Evolutionary conservation across 139 green algal species (phyloP).

Genomic region (Chlamydomonas asymmetrica): DNA sequence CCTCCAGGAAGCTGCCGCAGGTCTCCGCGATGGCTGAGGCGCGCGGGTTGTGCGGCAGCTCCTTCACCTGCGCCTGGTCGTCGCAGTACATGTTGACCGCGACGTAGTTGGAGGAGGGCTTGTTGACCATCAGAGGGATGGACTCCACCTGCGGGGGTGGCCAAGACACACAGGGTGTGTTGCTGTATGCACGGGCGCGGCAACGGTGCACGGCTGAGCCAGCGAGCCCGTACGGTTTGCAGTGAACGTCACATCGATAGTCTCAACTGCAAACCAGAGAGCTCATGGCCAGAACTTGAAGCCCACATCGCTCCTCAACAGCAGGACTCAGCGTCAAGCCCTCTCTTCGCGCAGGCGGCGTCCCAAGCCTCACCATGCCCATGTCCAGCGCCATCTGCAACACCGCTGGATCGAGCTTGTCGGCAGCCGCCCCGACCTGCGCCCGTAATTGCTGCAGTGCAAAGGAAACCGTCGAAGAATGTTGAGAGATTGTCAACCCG

Average conservation of each 20-base stretch:
- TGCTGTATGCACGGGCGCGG: background rate
- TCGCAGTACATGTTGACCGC: constrained; percentile 90
- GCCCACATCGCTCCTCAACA: background rate
- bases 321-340: background rate
- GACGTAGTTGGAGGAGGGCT: constrained; percentile 52
- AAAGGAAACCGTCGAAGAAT: background rate
- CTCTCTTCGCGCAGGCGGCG: background rate
- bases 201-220: background rate
- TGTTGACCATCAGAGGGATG: constrained; percentile 76
- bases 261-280: background rate
- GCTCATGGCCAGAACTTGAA: background rate
- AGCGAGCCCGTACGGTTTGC: background rate
- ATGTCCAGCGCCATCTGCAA: constrained; percentile 40
- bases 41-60: constrained; percentile 67
- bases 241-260: background rate
- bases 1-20: constrained; percentile 73
- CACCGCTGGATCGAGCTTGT: constrained; percentile 29
- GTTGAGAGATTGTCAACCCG: background rate
- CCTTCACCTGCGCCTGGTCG: constrained; percentile 69
- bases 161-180: background rate
- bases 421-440: constrained; percentile 31
- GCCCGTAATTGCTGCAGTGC: constrained; percentile 27
- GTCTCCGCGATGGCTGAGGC: constrained; percentile 69
- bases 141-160: constrained; percentile 69
- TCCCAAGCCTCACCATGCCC: constrained; percentile 47